A percentile compares a stretch with the other conserved stretches of the same genome.
These are phyloP conservation scores for Scheffersomyces quercinus DNA, from an alignment of 1,139 yeast species.

Conservation along the genomic window DNA sequence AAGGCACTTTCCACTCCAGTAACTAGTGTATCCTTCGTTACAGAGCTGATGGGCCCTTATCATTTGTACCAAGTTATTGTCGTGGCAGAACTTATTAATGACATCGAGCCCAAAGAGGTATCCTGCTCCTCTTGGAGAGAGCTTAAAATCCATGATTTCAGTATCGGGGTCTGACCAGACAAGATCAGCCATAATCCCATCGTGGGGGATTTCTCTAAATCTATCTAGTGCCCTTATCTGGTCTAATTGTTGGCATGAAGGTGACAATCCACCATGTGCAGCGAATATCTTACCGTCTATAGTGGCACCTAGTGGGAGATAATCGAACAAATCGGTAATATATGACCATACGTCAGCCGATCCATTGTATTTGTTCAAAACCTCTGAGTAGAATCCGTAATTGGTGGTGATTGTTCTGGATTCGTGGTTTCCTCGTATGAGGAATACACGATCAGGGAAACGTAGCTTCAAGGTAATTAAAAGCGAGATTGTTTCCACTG, in stretches of 20 bases:
- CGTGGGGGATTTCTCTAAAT: slow-evolving; percentile 94
- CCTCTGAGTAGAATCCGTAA: slow-evolving; percentile 95
- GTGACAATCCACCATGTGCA: slow-evolving; percentile 94
- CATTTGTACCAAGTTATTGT: slow-evolving; percentile 78
- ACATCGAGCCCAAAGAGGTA: slow-evolving; percentile 93
- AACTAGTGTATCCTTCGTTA: slow-evolving; percentile 91
- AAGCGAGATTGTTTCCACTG: slow-evolving; percentile 87
- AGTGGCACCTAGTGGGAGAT: slow-evolving; percentile 86
- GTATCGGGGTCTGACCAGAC: slow-evolving; percentile 99
- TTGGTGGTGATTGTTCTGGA: slow-evolving; percentile 94
- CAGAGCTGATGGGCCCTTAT: slow-evolving; percentile 95
- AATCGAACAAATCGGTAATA: slow-evolving; percentile 92
- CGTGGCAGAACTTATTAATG: slow-evolving; percentile 78
- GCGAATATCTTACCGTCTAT: slow-evolving; percentile 92
- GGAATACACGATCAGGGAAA: slow-evolving; percentile 77
- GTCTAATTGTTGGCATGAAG: slow-evolving; percentile 90
- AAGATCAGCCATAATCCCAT: slow-evolving; percentile 98
- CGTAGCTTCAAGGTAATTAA: slow-evolving; percentile 82
- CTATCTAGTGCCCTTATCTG: slow-evolving; percentile 89
- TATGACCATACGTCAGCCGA: slow-evolving; percentile 79
- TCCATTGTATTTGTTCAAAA: slow-evolving; percentile 82
- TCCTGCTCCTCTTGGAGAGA: slow-evolving; percentile 97
- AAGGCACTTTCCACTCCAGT: slow-evolving; percentile 85
- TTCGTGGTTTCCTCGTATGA: slow-evolving; percentile 94
- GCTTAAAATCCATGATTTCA: slow-evolving; percentile 76